A percentile compares a stretch with the other conserved stretches of the same genome.
Evolutionary conservation across 306 rosid genomes (phyloP).

Genomic region (Pterocarpus santalinus): DNA sequence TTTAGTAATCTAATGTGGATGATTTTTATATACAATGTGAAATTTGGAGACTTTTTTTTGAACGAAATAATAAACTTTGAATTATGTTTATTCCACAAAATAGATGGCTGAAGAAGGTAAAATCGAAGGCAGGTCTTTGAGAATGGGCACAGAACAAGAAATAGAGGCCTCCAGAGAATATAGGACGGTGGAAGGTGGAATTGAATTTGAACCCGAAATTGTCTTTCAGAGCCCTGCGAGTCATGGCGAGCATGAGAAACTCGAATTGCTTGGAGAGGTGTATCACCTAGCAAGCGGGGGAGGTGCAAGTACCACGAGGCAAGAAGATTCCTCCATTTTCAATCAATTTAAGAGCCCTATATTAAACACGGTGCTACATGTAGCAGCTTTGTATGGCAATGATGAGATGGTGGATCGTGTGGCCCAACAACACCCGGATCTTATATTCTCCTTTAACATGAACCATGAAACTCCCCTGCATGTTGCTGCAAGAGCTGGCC

Average conservation of each 20-base stretch:
- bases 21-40: too few species aligned
- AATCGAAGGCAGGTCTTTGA: too few species aligned
- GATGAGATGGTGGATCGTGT: background rate
- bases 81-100: too few species aligned
- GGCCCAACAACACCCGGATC: background rate
- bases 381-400: slow-evolving; percentile 7
- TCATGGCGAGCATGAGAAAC: background rate
- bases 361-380: background rate
- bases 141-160: too few species aligned
- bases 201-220: too few species aligned
- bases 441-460: background rate
- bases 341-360: background rate
- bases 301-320: background rate
- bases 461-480: slow-evolving; percentile 27
- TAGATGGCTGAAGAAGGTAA: too few species aligned
- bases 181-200: too few species aligned
- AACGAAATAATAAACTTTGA: too few species aligned
- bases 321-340: background rate
- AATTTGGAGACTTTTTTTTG: too few species aligned
- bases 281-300: background rate
- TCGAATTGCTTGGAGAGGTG: background rate
- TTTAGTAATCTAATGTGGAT: too few species aligned
- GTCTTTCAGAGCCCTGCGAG: too few species aligned
- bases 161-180: too few species aligned
- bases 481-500: slow-evolving; percentile 40